A percentile compares a stretch with the other conserved stretches of the same genome.
Conservation (phyloP, 257 asterid species). For the Gentiana straminea region DNA sequence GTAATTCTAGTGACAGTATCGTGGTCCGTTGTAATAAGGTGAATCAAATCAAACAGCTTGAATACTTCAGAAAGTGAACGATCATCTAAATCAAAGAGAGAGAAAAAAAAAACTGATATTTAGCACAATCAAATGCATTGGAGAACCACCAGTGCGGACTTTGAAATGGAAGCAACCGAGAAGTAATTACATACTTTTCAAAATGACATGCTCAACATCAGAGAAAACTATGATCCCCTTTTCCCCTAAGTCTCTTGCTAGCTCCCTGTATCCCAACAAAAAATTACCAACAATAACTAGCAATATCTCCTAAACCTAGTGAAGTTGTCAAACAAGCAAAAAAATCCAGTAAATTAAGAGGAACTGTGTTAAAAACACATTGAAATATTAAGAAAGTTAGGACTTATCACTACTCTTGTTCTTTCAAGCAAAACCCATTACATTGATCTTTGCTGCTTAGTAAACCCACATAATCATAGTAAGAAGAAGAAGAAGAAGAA, state of each 20-base stretch:
- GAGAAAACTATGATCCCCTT: constrained; percentile 51
- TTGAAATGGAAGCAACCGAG: neutral
- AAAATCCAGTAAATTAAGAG: neutral
- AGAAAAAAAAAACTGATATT: constrained; percentile 6
- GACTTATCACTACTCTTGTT: neutral
- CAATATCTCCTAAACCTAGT: neutral
- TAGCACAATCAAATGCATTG: neutral
- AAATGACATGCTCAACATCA: constrained; percentile 63
- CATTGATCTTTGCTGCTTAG: neutral
- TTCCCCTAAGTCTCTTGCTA: constrained; percentile 62
- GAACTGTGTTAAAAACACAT: neutral
- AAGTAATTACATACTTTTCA: constrained; percentile 40
- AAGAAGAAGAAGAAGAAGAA: neutral
- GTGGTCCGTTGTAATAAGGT: constrained; percentile 74
- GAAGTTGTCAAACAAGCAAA: neutral
- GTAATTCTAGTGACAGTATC: constrained; percentile 72
- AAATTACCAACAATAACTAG: neutral
- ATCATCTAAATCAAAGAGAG: constrained; percentile 39
- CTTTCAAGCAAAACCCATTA: neutral
- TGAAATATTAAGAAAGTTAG: neutral
- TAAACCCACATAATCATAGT: no score
- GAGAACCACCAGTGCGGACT: neutral
- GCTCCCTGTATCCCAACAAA: constrained; percentile 46
- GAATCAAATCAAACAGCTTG: constrained; percentile 88
- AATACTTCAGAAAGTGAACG: constrained; percentile 78